These are phyloP conservation scores for Salix dunnii DNA, from an alignment of 345 rosid genomes.

Conservation along the genomic window DNA sequence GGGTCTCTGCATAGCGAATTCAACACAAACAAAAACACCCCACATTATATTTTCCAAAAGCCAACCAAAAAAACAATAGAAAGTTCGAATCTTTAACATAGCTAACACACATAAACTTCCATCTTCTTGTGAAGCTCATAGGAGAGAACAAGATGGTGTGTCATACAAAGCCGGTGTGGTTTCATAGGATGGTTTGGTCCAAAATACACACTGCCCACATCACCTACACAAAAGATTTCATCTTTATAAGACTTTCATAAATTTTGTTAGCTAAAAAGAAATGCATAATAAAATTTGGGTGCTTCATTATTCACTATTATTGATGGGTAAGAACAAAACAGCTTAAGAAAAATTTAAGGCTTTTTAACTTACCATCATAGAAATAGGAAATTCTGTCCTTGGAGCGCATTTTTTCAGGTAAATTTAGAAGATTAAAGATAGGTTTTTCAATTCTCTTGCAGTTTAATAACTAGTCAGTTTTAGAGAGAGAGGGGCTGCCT, in stretches of 20 bases:
- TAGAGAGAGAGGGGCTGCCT: not conserved
- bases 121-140: slow-evolving; percentile 91
- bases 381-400: slow-evolving; percentile 91
- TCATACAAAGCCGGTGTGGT: slow-evolving; percentile 96
- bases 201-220: slow-evolving; percentile 89
- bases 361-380: slow-evolving; percentile 59
- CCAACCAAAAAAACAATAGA: not conserved
- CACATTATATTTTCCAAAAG: not conserved
- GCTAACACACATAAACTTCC: slow-evolving; percentile 75
- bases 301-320: not conserved
- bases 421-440: not conserved
- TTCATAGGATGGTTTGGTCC: slow-evolving; percentile 98
- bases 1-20: slow-evolving; percentile 65
- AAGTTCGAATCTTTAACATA: not conserved
- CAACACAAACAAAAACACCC: slow-evolving; percentile 10
- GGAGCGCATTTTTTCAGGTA: slow-evolving; percentile 46
- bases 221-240: slow-evolving; percentile 48
- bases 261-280: not conserved
- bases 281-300: not conserved
- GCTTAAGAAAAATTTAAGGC: not conserved
- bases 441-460: not conserved
- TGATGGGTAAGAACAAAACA: not conserved
- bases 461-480: not conserved
- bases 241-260: not conserved
- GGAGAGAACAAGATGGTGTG: slow-evolving; percentile 93